phyloP scores from a whole-genome alignment of 2,329 filamentous ascomycete genomes.

The Trichoderma koningii region DNA sequence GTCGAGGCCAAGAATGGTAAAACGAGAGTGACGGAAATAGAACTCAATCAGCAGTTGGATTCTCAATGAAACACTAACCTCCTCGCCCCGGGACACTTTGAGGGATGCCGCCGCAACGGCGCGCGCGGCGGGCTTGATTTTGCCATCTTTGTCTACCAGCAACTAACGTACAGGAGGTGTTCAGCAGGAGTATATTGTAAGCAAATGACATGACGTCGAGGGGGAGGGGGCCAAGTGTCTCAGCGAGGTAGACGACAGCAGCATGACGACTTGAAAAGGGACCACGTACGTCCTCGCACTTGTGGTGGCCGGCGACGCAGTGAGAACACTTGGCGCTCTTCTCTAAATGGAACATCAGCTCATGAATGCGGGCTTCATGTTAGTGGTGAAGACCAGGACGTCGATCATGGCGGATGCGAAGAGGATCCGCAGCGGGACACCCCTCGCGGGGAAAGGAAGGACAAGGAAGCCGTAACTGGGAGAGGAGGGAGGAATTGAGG shows the following conservation, averaged over 20 bases:
- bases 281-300: slow-evolving; percentile 29
- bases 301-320: slow-evolving; percentile 28
- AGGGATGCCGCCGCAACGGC: slow-evolving; percentile 29
- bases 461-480: neutral
- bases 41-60: neutral
- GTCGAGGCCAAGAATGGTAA: neutral
- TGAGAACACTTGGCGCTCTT: slow-evolving; percentile 29
- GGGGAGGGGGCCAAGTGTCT: neutral
- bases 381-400: neutral
- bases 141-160: slow-evolving; percentile 29
- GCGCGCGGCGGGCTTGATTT: slow-evolving; percentile 28
- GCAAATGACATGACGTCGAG: neutral
- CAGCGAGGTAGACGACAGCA: slow-evolving; percentile 6
- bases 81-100: slow-evolving; percentile 27
- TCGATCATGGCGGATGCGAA: neutral
- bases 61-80: slow-evolving; percentile 24
- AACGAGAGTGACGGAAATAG: too few species aligned
- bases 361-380: slow-evolving; percentile 2
- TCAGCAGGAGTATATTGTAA: slow-evolving; percentile 25
- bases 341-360: slow-evolving; percentile 16
- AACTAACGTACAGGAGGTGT: slow-evolving; percentile 27
- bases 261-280: neutral
- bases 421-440: neutral
- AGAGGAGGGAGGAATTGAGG: neutral
- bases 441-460: neutral